Conservation (phyloP, 23 red algal species). For the Gracilariopsis chorda region DNA sequence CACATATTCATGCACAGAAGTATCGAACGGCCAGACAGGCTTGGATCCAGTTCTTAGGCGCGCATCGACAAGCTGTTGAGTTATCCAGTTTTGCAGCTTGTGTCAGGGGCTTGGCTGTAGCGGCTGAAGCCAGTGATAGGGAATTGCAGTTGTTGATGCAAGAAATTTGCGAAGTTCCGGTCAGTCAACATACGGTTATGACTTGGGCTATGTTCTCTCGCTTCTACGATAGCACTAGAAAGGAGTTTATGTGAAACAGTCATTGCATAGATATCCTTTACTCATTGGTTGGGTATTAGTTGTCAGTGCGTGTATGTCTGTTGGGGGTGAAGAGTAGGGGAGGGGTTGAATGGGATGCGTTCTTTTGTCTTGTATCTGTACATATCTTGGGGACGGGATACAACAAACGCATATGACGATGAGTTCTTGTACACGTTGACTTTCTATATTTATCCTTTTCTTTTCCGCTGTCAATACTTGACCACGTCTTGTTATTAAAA, state of each 20-base stretch:
- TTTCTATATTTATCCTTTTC: too few relatives aligned
- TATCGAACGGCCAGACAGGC: conserved; percentile 19
- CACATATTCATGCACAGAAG: conserved; percentile 26
- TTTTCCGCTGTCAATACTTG: too few relatives aligned
- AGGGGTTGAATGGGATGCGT: too few relatives aligned
- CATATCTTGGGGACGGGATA: too few relatives aligned
- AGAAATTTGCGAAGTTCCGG: conserved; percentile 22
- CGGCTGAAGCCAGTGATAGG: conserved; percentile 31
- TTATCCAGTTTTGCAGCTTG: neutral
- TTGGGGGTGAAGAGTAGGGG: too few relatives aligned
- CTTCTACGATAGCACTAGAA: conserved; percentile 20
- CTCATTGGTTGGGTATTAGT: too few relatives aligned
- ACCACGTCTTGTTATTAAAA: too few relatives aligned
- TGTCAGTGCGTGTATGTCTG: too few relatives aligned
- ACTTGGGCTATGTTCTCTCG: conserved; percentile 38
- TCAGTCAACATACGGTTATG: neutral
- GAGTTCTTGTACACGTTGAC: too few relatives aligned
- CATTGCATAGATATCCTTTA: too few relatives aligned
- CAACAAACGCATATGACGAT: too few relatives aligned
- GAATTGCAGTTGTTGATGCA: conserved; percentile 20
- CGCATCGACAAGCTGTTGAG: neutral
- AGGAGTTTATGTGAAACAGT: neutral
- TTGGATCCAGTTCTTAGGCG: conserved; percentile 32
- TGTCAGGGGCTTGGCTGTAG: conserved; percentile 17
- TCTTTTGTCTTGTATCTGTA: too few relatives aligned